Evolutionary conservation across 1,139 yeast species (phyloP).

Genomic region (Debaryomyces sp.): DNA sequence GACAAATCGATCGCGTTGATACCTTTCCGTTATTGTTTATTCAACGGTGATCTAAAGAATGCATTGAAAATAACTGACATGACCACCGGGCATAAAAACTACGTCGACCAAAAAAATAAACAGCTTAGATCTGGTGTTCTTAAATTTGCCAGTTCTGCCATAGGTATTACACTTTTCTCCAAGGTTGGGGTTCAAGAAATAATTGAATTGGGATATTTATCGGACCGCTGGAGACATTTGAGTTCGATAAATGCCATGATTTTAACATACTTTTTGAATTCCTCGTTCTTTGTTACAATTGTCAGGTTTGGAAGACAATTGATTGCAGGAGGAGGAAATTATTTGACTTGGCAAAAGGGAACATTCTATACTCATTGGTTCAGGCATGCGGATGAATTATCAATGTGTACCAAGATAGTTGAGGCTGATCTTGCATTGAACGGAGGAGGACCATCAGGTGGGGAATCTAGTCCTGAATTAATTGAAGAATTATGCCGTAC

Average conservation of each 20-base stretch:
- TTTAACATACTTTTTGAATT: conserved; percentile 62
- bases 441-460: conserved; percentile 42
- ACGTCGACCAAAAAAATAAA: conserved; percentile 35
- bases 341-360: conserved; percentile 65
- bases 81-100: conserved; percentile 62
- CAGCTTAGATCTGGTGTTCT: conserved; percentile 32
- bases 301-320: conserved; percentile 59
- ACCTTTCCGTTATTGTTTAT: conserved; percentile 62
- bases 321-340: conserved; percentile 53
- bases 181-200: conserved; percentile 41
- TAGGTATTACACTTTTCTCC: conserved; percentile 39
- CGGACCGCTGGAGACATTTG: conserved; percentile 43
- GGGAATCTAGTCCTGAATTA: conserved; percentile 37
- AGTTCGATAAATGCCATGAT: conserved; percentile 63
- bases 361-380: conserved; percentile 68
- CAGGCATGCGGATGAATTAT: conserved; percentile 67
- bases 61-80: conserved; percentile 62
- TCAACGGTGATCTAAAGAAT: conserved; percentile 57
- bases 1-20: conserved; percentile 54
- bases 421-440: conserved; percentile 63
- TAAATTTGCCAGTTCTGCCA: conserved; percentile 34
- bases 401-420: conserved; percentile 64
- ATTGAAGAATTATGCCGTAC: conserved; percentile 44
- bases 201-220: conserved; percentile 36
- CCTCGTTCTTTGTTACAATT: conserved; percentile 60